phyloP scores from a whole-genome alignment of 352 stramenopile species.

The Blastocystis sp. region DNA sequence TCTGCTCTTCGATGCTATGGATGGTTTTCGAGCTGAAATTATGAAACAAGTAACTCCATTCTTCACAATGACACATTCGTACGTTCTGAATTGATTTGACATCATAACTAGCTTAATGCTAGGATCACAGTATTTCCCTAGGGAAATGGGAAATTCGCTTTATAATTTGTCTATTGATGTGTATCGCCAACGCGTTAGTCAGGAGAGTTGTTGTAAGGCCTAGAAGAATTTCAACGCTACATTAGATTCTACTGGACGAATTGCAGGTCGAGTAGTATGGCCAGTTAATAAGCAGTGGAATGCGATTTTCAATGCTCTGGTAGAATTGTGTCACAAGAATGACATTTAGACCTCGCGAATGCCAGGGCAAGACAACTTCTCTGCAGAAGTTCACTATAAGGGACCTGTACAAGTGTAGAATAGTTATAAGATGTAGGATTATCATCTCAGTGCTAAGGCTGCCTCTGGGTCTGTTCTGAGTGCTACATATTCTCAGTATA shows the following conservation, averaged over 20 bases:
- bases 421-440: neutral
- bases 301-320: neutral
- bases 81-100: neutral
- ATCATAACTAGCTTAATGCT: constrained; percentile 34
- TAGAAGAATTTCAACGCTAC: constrained; percentile 61
- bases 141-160: constrained; percentile 49
- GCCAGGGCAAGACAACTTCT: neutral
- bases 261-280: constrained; percentile 21
- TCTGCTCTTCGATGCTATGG: constrained; percentile 18
- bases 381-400: constrained; percentile 10
- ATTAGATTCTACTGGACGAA: constrained; percentile 3
- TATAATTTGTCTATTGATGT: constrained; percentile 59
- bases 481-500: constrained; percentile 10
- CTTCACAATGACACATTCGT: constrained; percentile 40
- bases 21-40: constrained; percentile 44
- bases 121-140: constrained; percentile 50
- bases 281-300: constrained; percentile 11
- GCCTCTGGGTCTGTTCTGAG: neutral
- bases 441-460: constrained; percentile 6
- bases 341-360: neutral
- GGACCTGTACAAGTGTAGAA: neutral
- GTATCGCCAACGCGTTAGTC: neutral
- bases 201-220: neutral
- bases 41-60: constrained; percentile 55
- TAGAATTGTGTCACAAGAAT: neutral